Evolutionary conservation across 208 protist genomes (phyloP), one percentile per base, ranked within the genome.

Genomic region (Naegleria lovaniensis): DNA sequence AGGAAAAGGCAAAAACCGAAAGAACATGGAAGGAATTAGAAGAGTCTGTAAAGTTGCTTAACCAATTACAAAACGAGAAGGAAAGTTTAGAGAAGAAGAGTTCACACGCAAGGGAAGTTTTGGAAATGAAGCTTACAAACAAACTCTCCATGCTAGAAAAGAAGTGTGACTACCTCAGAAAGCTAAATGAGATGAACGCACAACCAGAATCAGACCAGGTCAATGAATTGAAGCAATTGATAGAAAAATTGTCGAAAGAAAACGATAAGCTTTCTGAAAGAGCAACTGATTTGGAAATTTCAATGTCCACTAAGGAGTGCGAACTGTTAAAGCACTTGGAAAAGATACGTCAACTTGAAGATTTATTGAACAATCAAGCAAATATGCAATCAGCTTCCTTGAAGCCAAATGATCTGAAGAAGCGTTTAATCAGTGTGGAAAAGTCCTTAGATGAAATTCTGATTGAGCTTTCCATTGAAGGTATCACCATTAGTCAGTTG

Each of bases 121-220:
- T 52, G 9, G 33, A 52, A 41, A 79, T 67, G 89, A 76, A 85
- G n/a, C 33, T 76, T 19, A 33, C n/a, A 1, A 90, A 90, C 25
- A 90, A 86, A 41, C 3, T 90, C 9, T 41, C 83, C 7, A 90
- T 86, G 88, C 29, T 90, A 0, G 79, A 89, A 36, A 90, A 88
- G 58, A 94, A 92, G 51, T 93, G 90, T 39, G 90, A 90, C 11
- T 90, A 90, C 55, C 95, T 94, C 38, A 93, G 87, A 87, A 95
- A 96, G 90, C 94, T 96, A 85, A 94, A 95, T 75, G 95, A 94
- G 48, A 90, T 94, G 33, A 96, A 92, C 36, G 95, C 93, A 91
- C 85, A 93, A 90, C 29, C 7, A 22, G 41, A 39, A 40, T 19
- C 15, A 2, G n/a, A 58, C 16, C 25, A 40, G 55, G 1, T 58